Percentiles rank a stretch among this genome's conserved stretches.
phyloP scores from a whole-genome alignment of 805 yeast genomes.

The Candida orba region DNA sequence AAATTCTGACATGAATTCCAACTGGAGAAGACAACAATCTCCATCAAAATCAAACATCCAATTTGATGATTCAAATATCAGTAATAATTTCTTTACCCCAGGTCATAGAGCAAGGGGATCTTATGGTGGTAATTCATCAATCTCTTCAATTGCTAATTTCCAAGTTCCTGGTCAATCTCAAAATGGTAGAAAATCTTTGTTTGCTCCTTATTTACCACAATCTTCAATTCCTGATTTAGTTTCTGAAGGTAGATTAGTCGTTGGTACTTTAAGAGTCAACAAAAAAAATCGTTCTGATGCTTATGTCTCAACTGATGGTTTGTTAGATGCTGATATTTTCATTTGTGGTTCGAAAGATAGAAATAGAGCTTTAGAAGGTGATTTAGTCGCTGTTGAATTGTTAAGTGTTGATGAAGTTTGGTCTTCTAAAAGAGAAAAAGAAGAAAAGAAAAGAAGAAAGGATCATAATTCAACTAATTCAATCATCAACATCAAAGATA shows the following conservation, averaged over 20 bases:
- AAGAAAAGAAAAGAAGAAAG: constrained; percentile 91
- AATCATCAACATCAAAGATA: constrained; percentile 48
- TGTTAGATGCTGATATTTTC: constrained; percentile 92
- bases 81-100: constrained; percentile 45
- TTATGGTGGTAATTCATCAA: constrained; percentile 49
- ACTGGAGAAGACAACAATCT: constrained; percentile 50
- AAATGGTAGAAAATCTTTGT: constrained; percentile 62
- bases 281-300: constrained; percentile 97
- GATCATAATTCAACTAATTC: constrained; percentile 35
- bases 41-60: constrained; percentile 25
- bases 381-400: constrained; percentile 90
- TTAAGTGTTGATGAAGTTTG: constrained; percentile 96
- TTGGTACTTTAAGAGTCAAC: constrained; percentile 89
- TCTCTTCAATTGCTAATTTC: constrained; percentile 23
- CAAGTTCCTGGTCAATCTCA: constrained; percentile 17
- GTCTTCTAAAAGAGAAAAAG: constrained; percentile 94
- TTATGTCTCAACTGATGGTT: constrained; percentile 94
- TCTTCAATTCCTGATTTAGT: constrained; percentile 84
- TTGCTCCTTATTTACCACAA: constrained; percentile 95
- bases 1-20: constrained; percentile 33
- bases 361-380: constrained; percentile 95
- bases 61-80: constrained; percentile 23
- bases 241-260: constrained; percentile 83
- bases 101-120: constrained; percentile 78
- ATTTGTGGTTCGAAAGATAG: constrained; percentile 98